Base-by-base conservation (phyloP, 768 basidiomycete genomes). In the Lyophyllum semitale region DNA sequence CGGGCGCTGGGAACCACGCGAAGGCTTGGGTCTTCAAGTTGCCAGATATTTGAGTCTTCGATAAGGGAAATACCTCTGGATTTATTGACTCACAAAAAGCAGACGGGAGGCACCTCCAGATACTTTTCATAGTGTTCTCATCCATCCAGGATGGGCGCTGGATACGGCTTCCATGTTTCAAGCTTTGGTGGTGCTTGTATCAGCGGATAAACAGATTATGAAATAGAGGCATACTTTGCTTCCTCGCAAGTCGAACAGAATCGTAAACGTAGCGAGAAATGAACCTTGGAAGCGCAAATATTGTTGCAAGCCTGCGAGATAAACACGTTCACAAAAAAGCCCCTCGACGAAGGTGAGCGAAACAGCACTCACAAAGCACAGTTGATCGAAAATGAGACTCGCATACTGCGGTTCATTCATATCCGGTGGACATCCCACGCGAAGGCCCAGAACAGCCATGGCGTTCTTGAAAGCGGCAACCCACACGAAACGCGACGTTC, bases 321-420 rank as follows among this genome's bases (percentile, higher is more conserved):
- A 20, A 15, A 51, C 15, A 30, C 18, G 30, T 42, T 32, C 32
- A 20, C 25, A 45, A 20, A 23, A 32, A 0, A 17, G 2, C 13
- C 13, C 5, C 17, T 26, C 5, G n/a, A 20, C 33, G 3, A 9
- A 29, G 1, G 26, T 9, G 41, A 25, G 22, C 4, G 15, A 23
- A 13, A 13, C 0, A 17, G 38, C 17, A 41, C 50, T 17, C 20
- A 42, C 50, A n/a, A 26, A 53, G 27, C 51, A 53, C 6, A 33
- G 18, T 27, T 45, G 42, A 6, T 53, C 51, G 20, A 53, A 53
- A 4, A 53, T 13, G 20, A 53, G 51, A n/a, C 51, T 53, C 7
- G 51, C 41, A 53, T 53, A 53, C 23, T 53, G 41, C 2, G 51
- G 51, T 45, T 53, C 51, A n/a, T 30, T 53, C 42, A 53, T 17